These are phyloP conservation scores for Globisporangium takayamanum DNA, from an alignment of 352 stramenopile species.

Conservation along the genomic window DNA sequence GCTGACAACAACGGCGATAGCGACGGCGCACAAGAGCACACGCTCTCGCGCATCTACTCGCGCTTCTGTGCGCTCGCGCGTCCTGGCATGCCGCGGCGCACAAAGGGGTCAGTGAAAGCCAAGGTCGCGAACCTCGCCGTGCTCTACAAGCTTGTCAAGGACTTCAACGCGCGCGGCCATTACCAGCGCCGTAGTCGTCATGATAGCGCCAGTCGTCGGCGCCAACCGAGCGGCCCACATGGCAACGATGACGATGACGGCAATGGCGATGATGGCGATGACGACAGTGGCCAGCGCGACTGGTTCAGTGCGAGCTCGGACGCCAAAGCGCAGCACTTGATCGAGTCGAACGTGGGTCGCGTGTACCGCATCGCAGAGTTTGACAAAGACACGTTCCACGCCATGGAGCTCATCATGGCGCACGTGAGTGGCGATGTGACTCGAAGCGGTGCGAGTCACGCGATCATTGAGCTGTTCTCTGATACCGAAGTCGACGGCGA, in stretches of 20 bases:
- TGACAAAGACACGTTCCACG: background rate
- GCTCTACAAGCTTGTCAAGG: slow-evolving; percentile 1
- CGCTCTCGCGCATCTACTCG: background rate
- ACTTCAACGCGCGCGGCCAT: slow-evolving; percentile 1
- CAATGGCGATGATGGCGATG: background rate
- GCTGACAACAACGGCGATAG: background rate
- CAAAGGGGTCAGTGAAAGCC: background rate
- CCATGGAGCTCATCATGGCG: background rate
- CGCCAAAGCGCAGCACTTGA: background rate
- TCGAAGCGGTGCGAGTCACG: no score
- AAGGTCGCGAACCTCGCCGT: background rate
- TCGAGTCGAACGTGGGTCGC: slow-evolving; percentile 4
- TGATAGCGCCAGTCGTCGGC: no score
- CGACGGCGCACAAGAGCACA: background rate
- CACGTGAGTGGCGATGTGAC: background rate
- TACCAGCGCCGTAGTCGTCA: no score
- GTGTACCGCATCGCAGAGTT: background rate
- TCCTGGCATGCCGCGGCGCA: background rate
- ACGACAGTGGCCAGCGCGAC: background rate
- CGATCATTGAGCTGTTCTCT: slow-evolving; percentile 4
- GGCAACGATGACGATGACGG: background rate
- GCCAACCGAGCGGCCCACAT: no score
- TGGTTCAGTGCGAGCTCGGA: slow-evolving; percentile 6
- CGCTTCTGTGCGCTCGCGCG: background rate
- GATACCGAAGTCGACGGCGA: background rate